phyloP scores from a whole-genome alignment of 805 yeast species.

The Cephaloascus fragrans region DNA sequence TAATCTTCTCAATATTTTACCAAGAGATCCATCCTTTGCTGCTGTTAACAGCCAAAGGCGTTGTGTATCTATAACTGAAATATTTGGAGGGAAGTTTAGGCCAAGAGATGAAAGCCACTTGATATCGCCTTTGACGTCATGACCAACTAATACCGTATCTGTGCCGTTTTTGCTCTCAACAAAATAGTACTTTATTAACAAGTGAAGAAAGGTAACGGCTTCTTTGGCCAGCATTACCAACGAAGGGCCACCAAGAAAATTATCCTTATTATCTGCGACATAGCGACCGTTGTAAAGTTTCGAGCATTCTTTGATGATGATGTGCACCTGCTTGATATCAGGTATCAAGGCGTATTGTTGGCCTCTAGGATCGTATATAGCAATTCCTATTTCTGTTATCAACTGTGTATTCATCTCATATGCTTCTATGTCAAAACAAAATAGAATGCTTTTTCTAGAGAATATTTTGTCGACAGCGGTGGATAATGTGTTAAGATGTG shows the following conservation, averaged over 20 bases:
- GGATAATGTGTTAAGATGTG: constrained; percentile 1
- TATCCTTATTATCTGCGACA: constrained; percentile 43
- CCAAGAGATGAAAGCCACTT: constrained; percentile 38
- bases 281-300: constrained; percentile 37
- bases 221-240: constrained; percentile 25
- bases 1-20: constrained; percentile 33
- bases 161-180: constrained; percentile 11
- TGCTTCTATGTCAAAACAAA: constrained; percentile 50
- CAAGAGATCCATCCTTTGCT: constrained; percentile 32
- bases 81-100: constrained; percentile 29
- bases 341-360: constrained; percentile 31
- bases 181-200: constrained; percentile 34
- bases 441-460: constrained; percentile 17
- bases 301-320: constrained; percentile 34
- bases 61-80: constrained; percentile 36
- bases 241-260: constrained; percentile 43
- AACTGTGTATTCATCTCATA: constrained; percentile 31
- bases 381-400: constrained; percentile 49
- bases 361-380: constrained; percentile 44
- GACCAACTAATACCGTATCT: constrained; percentile 45
- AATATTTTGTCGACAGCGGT: constrained; percentile 1
- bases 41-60: constrained; percentile 28
- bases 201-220: constrained; percentile 27
- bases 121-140: constrained; percentile 45
- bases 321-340: constrained; percentile 24